Percentiles rank a stretch among this genome's conserved stretches.
Evolutionary conservation across 257 asterid species (phyloP).

Genomic region (Solanum gracilifrons): DNA sequence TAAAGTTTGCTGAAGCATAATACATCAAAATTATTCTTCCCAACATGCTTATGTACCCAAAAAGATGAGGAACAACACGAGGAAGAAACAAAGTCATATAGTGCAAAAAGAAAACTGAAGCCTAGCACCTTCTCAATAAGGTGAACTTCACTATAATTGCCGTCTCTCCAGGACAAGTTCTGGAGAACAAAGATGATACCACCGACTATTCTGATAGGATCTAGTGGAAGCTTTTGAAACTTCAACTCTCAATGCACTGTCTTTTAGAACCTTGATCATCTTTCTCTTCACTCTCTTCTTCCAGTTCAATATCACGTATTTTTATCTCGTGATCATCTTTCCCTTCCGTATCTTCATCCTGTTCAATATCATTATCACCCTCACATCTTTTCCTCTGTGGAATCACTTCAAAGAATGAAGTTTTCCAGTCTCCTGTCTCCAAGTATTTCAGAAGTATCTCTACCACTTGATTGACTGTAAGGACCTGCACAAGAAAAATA

Average conservation of each 20-base stretch:
- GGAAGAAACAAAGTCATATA: not conserved
- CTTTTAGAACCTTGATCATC: slow-evolving; percentile 24
- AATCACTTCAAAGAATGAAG: slow-evolving; percentile 68
- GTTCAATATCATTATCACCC: slow-evolving; percentile 20
- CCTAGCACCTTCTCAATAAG: not conserved
- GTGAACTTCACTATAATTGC: not conserved
- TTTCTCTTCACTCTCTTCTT: slow-evolving; percentile 11
- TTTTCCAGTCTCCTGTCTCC: slow-evolving; percentile 79
- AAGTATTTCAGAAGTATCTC: slow-evolving; percentile 77
- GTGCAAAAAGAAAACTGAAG: not conserved
- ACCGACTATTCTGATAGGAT: not conserved
- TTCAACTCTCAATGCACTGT: slow-evolving; percentile 38
- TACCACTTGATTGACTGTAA: slow-evolving; percentile 88
- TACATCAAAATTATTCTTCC: not conserved
- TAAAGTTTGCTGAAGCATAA: not conserved
- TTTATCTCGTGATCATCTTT: slow-evolving; percentile 20
- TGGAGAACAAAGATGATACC: not conserved
- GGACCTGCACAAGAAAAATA: slow-evolving; percentile 41
- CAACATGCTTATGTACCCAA: not conserved
- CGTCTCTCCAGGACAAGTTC: not conserved
- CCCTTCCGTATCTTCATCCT: slow-evolving; percentile 7
- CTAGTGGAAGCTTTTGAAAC: not conserved
- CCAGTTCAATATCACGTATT: slow-evolving; percentile 25
- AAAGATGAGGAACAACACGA: not conserved
- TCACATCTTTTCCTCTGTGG: slow-evolving; percentile 86